Percentiles rank a stretch among this genome's conserved stretches.
Evolutionary conservation across 306 rosid genomes (phyloP).

Genomic region (Quercus robur): DNA sequence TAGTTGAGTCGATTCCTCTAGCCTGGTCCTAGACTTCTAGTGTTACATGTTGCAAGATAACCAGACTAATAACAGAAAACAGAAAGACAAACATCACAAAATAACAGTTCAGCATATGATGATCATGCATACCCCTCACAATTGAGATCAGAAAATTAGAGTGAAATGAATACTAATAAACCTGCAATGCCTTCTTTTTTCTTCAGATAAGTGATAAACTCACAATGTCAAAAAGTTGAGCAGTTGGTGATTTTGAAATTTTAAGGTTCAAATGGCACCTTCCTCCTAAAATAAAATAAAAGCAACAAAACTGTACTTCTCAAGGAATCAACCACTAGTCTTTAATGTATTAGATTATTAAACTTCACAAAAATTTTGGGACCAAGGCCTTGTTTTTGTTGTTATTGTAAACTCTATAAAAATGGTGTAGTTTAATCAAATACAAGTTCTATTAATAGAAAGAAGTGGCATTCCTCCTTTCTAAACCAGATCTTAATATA

Average conservation of each 20-base stretch:
- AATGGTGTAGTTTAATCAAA: neutral
- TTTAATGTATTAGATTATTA: neutral
- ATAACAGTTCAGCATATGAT: neutral
- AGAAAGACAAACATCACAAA: neutral
- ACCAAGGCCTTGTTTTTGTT: too few relatives aligned
- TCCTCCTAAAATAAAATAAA: neutral
- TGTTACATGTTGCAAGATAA: neutral
- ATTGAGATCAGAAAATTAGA: neutral
- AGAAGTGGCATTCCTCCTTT: neutral
- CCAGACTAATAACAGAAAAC: neutral
- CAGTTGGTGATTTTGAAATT: neutral
- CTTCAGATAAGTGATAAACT: neutral
- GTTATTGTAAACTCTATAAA: neutral
- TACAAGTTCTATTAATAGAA: neutral
- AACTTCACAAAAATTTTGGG: neutral
- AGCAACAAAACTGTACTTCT: neutral
- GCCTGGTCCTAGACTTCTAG: neutral
- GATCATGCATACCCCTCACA: neutral
- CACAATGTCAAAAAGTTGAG: too few relatives aligned
- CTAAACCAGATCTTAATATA: neutral
- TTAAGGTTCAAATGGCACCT: neutral
- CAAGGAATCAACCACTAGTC: neutral
- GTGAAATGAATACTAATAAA: neutral
- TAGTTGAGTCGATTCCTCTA: neutral
- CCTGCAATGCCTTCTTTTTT: neutral